Base-by-base conservation (phyloP, 805 yeast genomes). In the Kodamaea lidongshanica region DNA sequence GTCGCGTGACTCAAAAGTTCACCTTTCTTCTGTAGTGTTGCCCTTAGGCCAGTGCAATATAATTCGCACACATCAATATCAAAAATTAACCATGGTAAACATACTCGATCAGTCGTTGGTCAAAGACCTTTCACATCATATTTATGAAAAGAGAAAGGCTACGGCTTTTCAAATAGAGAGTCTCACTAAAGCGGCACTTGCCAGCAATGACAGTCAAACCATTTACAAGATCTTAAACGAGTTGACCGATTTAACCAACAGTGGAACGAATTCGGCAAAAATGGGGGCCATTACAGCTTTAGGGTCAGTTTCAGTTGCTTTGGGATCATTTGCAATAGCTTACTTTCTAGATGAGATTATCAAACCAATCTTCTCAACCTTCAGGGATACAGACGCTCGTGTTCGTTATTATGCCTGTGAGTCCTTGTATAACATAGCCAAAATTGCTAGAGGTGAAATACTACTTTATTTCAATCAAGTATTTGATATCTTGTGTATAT, bases 391-490 rank as follows among this genome's bases (percentile, higher is more conserved):
- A 37, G 96, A 92, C 53, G 89, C 95, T n/a, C 74, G 94, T 42
- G 98, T 92, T 6, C 69, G 98, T 32, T 92, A 92, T 48, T 92
- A 87, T 54, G 96, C 98, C 0, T 92, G 97, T 60, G 98, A 92
- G 50, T 81, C 94, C 27, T 66, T 92, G 38, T 92, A 92, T 57
- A 92, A 92, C 56, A 88, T 92, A 26, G 95, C 97, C 27, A 92
- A 92, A 50, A 94, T 92, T 12, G 95, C 97, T 3, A 77, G 94
- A 43, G 97, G 97, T 16, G 97, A 92, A 56, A 84, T 92, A 13
- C 62, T 92, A 38, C 64, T 82, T 8, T 88, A 85, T 52, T 92
- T 92, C 66, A 92, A 89, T 56, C 97, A 92, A 57, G 80, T 87
- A 2, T 92, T 92, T 52, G 97, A 92, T 52, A 92, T 88, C 12